Base-by-base conservation (phyloP, 2,329 filamentous ascomycete genomes). In the Phaeosphaeria sp. region DNA sequence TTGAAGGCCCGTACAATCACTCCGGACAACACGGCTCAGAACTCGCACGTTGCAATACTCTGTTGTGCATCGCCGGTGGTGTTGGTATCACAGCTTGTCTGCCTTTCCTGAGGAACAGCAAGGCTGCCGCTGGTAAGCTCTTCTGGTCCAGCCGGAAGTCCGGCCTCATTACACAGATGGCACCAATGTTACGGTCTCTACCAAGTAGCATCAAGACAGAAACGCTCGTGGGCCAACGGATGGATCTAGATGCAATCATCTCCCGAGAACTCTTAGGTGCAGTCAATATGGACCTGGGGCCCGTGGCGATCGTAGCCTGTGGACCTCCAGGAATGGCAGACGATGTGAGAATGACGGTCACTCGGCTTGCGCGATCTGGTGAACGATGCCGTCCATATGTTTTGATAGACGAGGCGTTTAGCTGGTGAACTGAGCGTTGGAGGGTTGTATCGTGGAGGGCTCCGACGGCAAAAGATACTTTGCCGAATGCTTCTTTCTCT, bases 41-140 rank as follows among this genome's bases (percentile, higher is more conserved):
- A 0, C 81, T 82, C 66, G 61, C 67, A 20, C 57, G 55, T 60
- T 74, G 66, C 33, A 53, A 40, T 13, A 50, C 43, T 18, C 49
- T 83, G 1, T 57, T 84, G 8, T 74, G 80, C 47, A 75, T 84
- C 40, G 79, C 71, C 1, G 82, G 83, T 18, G 82, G 82, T 8
- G 80, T 84, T 25, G 82, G 82, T 44, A 81, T 84, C 63, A 83
- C 82, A 0, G 79, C 73, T 2, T 46, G 81, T 15, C 57, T 84
- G 0, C 74, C 78, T 2, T 76, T 72, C 49, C 40, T 78, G 2
- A 49, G 53, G 25, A 24, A 24, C 7, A 42, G 22, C 27, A 30
- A 48, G 25, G 18, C 43, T 11, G 36, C 47, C 11, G 33, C 40
- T 20, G 44, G 45, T 2, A 61, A 61, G 33, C 52, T 61, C 11